These are phyloP conservation scores for Adansonia digitata DNA, from an alignment of 345 rosid species.

Conservation along the genomic window DNA sequence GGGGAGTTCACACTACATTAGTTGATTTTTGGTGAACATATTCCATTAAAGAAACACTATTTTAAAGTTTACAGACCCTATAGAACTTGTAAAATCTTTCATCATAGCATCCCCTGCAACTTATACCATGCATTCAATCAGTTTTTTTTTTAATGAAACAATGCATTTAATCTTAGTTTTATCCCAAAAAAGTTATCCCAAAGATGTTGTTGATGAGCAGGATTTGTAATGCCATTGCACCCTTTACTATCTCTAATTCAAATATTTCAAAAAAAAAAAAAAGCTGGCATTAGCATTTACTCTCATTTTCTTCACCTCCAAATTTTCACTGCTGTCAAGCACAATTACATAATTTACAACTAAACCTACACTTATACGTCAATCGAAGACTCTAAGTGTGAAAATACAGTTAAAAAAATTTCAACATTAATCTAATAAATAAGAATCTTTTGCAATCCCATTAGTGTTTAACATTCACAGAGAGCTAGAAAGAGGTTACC, in stretches of 20 bases:
- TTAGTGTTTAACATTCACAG: not conserved
- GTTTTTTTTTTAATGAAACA: not conserved
- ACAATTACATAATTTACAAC: not conserved
- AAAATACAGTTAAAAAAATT: not conserved
- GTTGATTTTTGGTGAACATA: not conserved
- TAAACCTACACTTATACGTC: not conserved
- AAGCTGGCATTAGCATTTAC: not conserved
- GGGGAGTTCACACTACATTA: not conserved
- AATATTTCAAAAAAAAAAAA: not conserved
- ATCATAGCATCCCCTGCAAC: not conserved
- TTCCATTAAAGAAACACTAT: not conserved
- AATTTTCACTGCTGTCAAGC: not conserved
- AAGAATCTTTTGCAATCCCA: not conserved
- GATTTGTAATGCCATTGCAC: not conserved
- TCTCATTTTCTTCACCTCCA: not conserved
- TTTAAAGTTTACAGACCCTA: not conserved
- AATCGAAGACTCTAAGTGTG: not conserved
- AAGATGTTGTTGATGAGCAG: not conserved
- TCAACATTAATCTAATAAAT: not conserved
- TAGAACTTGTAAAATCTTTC: not conserved
- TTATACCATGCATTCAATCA: not conserved
- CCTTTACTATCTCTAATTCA: not conserved
- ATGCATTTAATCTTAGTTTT: not conserved
- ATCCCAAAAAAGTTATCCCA: not conserved
- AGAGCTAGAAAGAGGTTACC: constrained; percentile 45